Evolutionary conservation across 2,329 filamentous ascomycete species (phyloP), one percentile per base, ranked within the genome.

Genomic region (Scorias spongiosa): DNA sequence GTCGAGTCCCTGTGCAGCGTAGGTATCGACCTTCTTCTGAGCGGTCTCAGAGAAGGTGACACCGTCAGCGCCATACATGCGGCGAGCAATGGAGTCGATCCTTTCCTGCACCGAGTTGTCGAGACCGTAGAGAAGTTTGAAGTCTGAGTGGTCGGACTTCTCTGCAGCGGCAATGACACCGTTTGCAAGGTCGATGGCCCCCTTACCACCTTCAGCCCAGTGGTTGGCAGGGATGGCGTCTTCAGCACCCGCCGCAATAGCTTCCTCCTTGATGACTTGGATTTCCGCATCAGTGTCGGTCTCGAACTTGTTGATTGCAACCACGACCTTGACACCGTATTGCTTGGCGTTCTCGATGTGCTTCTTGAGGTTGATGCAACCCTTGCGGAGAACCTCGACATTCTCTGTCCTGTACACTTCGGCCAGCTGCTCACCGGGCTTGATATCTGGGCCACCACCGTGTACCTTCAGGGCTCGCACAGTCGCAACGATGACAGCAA

Each of bases 401-500:
- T 96, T 94, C 71, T 98, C 91, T 46, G 88, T 81, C 57, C 80
- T 81, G 71, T 96, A 98, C 11, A 93, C 83, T 49, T 87, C 78
- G 54, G 81, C 73, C n/a, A 96, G 77, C 44, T 89, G 66, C 17
- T 82, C 85, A 44, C 89, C 91, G 18, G 89, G 84, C 39, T 82
- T 76, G 58, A 96, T 94, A 29, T 89, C 83, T n/a, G 91, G 89
- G 14, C 88, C 91, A 46, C 89, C 91, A 43, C 91, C 91, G 64
- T 98, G 91, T 3, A 95, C 88, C 74, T 98, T 98, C 51, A 98
- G 73, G 6, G 91, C 91, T 53, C 91, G 82, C 39, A 98, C 84
- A 2, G 91, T 98, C 18, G 91, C 89, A 32, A 98, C 91, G 46
- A 98, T 80, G 39, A 98, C 86, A 6, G 94, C 88, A 1, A 87